Conservation (phyloP, 495 filamentous ascomycete genomes). For the Pseudevernia furfuracea region DNA sequence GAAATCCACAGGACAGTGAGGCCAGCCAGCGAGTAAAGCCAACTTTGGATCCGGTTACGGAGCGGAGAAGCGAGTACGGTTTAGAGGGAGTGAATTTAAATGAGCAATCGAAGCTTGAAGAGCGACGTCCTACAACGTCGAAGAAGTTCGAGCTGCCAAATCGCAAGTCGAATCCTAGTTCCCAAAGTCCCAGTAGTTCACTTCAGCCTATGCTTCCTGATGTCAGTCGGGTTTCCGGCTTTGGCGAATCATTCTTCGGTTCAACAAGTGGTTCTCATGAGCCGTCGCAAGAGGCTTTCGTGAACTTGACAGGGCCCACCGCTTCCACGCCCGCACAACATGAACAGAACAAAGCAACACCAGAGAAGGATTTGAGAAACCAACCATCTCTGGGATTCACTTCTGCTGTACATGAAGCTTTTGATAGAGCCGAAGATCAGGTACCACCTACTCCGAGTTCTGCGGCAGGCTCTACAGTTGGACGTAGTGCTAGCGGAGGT, state of each 20-base stretch:
- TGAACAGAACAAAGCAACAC: slow-evolving; percentile 22
- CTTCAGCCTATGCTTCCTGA: slow-evolving; percentile 53
- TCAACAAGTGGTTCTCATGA: not conserved
- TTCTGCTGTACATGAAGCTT: slow-evolving; percentile 64
- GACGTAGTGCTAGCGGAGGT: slow-evolving; percentile 55
- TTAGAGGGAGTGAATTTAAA: slow-evolving; percentile 34
- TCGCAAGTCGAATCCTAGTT: slow-evolving; percentile 11
- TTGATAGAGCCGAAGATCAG: slow-evolving; percentile 45
- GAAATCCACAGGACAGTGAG: slow-evolving; percentile 32
- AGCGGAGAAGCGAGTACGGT: slow-evolving; percentile 52
- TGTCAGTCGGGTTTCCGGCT: slow-evolving; percentile 56
- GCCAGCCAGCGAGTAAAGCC: slow-evolving; percentile 30
- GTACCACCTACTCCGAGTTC: slow-evolving; percentile 53
- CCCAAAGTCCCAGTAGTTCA: slow-evolving; percentile 20
- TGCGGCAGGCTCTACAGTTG: slow-evolving; percentile 39
- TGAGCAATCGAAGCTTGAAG: slow-evolving; percentile 10
- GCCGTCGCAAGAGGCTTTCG: slow-evolving; percentile 1
- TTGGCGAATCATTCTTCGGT: slow-evolving; percentile 43
- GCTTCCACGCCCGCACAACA: slow-evolving; percentile 10
- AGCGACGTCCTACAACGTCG: slow-evolving; percentile 19
- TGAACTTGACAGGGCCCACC: not conserved
- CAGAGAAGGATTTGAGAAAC: slow-evolving; percentile 37
- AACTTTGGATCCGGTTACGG: slow-evolving; percentile 47
- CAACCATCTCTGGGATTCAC: slow-evolving; percentile 54
- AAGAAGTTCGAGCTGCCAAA: slow-evolving; percentile 23